Evolutionary conservation across 163 green algal species (phyloP), one percentile per base, ranked within the genome.

Genomic region (Chlorella variabilis): DNA sequence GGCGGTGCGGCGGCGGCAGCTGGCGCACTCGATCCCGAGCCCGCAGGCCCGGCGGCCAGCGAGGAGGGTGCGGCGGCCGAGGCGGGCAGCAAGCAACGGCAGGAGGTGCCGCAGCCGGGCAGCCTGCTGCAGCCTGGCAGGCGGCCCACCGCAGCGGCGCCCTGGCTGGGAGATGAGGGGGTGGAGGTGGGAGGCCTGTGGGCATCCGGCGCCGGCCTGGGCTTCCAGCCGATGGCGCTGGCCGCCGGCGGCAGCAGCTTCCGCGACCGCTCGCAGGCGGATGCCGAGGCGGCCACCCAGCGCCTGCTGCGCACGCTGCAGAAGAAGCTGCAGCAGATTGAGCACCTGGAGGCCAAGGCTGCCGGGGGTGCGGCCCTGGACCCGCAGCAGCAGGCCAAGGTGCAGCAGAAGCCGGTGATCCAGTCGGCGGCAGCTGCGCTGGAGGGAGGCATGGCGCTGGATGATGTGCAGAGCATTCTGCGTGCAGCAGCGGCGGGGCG

Each of bases 241-340:
- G 13, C 48, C 7, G 4, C 36, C 17, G 78, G 41, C 38, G 63
- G 66, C 63, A 77, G 78, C 65, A 74, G 45, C 54, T 87, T 86
- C 65, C 69, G 29, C 27, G 66, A 84, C 61, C 71, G 51, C 29
- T 54, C 71, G 27, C 70, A 84, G 33, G 70, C 61, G 17, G 23
- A 61, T 13, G 48, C 78, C 4, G 80, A 81, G 51, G 86, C 71
- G 34, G 84, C 78, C 29, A 66, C 49, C 33, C 20, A 68, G 39
- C 70, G 86, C 18, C 80, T 89, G 80, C 76, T 62, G 36, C 82
- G 89, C 27, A 85, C 82, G 31, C 39, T 96, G 71, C 51, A 71
- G 27, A 95, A 94, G 83, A 97, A 97, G 90, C 83, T 96, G 84
- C 88, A 95, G 86, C 92, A 96, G 88, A 86, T 94, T 61, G 84